Evolutionary conservation across 140 eudicot genomes (phyloP).

Genomic region (Anethum foeniculum): DNA sequence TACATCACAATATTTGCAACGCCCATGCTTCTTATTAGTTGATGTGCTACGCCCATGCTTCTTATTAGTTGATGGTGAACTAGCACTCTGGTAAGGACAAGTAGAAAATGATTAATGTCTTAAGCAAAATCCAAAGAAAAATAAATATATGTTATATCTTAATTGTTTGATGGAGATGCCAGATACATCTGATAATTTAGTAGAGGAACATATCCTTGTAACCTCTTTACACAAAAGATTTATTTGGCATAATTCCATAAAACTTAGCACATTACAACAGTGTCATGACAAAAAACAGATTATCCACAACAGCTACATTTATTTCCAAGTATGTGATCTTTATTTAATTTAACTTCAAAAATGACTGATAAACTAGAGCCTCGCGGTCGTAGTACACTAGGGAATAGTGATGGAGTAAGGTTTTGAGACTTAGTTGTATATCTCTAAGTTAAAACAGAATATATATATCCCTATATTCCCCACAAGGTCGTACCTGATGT

Average conservation of each 20-base stretch:
- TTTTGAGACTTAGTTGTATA: not conserved
- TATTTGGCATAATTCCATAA: not conserved
- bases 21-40: constrained; percentile 10
- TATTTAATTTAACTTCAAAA: not conserved
- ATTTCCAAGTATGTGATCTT: not conserved
- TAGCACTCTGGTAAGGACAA: constrained; percentile 35
- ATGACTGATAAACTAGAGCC: not conserved
- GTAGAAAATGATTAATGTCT: constrained; percentile 16
- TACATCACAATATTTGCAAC: constrained; percentile 81
- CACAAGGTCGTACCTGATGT: not conserved
- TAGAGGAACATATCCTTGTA: not conserved
- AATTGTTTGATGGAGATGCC: not conserved
- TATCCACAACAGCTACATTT: not conserved
- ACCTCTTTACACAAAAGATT: not conserved
- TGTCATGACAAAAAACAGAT: not conserved
- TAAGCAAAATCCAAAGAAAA: not conserved
- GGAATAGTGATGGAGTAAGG: not conserved
- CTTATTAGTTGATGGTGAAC: constrained; percentile 20
- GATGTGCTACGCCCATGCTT: constrained; percentile 11
- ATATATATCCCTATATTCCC: not conserved
- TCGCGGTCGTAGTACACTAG: not conserved
- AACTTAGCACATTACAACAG: not conserved
- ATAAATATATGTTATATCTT: not conserved
- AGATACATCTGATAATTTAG: not conserved
- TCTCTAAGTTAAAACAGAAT: too few relatives aligned